phyloP scores from a whole-genome alignment of 805 yeast species.

The Saccharomycopsis sp. region DNA sequence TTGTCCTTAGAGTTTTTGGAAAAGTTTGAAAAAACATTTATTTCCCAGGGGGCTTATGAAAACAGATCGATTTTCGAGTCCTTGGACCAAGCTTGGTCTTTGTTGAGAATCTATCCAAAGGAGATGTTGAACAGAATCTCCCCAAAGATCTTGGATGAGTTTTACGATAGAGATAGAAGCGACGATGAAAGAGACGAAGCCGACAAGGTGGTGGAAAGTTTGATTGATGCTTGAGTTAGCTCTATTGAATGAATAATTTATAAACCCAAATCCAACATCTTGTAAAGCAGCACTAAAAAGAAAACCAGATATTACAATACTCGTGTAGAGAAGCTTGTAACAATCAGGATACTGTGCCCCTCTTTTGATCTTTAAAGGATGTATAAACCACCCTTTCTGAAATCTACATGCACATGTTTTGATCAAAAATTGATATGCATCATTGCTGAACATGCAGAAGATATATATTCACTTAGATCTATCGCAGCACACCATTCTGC shows the following conservation, averaged over 20 bases:
- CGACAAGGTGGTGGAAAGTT: slow-evolving; percentile 20
- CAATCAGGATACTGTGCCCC: too few species aligned
- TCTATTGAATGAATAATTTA: background rate
- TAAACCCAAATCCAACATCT: too few species aligned
- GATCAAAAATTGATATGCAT: too few species aligned
- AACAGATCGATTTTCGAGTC: slow-evolving; percentile 91
- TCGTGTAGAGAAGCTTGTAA: too few species aligned
- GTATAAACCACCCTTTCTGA: too few species aligned
- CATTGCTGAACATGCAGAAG: too few species aligned
- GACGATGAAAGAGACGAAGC: slow-evolving; percentile 44
- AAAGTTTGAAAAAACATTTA: slow-evolving; percentile 93
- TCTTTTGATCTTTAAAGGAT: too few species aligned
- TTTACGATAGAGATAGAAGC: slow-evolving; percentile 82
- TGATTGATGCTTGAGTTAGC: slow-evolving; percentile 14
- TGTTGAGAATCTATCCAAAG: slow-evolving; percentile 97
- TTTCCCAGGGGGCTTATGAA: slow-evolving; percentile 95
- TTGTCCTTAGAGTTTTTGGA: slow-evolving; percentile 95
- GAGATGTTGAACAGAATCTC: slow-evolving; percentile 97
- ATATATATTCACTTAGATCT: too few species aligned
- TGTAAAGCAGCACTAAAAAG: too few species aligned
- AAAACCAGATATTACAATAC: too few species aligned
- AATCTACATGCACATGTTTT: too few species aligned
- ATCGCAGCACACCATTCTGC: too few species aligned
- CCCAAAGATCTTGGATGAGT: slow-evolving; percentile 91
- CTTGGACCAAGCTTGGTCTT: slow-evolving; percentile 95